These are phyloP conservation scores for Saccharomycopsis phalli DNA, from an alignment of 1,139 yeast species.

Conservation along the genomic window DNA sequence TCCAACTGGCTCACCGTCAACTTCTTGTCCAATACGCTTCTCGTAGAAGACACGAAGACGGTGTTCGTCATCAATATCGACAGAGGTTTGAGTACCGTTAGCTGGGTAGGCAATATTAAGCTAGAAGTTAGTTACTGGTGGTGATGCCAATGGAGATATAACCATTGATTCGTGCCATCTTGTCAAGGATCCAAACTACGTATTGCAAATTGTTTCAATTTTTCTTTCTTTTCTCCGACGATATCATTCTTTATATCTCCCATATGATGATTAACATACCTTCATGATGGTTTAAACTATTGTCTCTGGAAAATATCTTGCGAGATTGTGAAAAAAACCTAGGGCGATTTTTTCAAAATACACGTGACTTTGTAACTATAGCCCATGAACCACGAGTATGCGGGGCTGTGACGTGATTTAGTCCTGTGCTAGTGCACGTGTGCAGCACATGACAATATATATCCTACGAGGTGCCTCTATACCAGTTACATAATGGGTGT, in stretches of 20 bases:
- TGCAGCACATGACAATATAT: too few relatives aligned
- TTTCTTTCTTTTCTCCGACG: not conserved
- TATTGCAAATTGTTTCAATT: not conserved
- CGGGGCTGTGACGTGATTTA: too few relatives aligned
- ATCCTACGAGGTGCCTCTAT: too few relatives aligned
- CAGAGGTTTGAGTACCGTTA: conserved; percentile 98
- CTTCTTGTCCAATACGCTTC: conserved; percentile 99
- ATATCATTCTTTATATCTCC: not conserved
- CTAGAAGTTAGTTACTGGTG: conserved; percentile 31
- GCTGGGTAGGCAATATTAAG: conserved; percentile 99
- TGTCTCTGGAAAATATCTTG: not conserved
- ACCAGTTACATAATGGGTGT: too few relatives aligned
- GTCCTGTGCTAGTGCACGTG: too few relatives aligned
- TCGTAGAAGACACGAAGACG: conserved; percentile 98
- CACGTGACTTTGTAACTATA: too few relatives aligned
- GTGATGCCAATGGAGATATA: not conserved
- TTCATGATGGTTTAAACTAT: conserved; percentile 17
- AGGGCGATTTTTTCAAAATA: not conserved
- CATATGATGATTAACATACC: conserved; percentile 18
- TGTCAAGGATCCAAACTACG: too few relatives aligned
- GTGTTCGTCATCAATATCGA: conserved; percentile 98
- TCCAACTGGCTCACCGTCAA: conserved; percentile 96
- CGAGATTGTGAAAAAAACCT: not conserved
- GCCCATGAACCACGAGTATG: too few relatives aligned
- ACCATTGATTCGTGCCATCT: too few relatives aligned